phyloP scores from a whole-genome alignment of 257 asterid genomes.

The Avicennia marina region DNA sequence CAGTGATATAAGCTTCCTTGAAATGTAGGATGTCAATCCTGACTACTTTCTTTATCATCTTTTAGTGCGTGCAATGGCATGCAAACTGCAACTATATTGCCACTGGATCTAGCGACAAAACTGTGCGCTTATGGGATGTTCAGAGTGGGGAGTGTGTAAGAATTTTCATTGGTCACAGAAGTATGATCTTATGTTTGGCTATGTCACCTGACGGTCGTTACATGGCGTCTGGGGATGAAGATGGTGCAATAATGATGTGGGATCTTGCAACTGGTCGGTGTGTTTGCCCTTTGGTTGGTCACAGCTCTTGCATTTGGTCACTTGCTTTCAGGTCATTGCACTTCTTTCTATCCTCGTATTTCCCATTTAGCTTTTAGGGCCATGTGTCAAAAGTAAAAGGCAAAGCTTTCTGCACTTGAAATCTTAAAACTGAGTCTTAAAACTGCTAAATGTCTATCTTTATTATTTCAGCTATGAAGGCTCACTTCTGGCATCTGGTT shows the following conservation, averaged over 20 bases:
- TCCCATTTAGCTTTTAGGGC: not conserved
- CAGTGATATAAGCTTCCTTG: slow-evolving; percentile 1
- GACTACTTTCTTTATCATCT: slow-evolving; percentile 3
- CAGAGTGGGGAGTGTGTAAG: slow-evolving; percentile 96
- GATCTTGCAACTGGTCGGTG: slow-evolving; percentile 95
- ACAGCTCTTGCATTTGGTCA: slow-evolving; percentile 92
- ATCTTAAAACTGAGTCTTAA: not conserved
- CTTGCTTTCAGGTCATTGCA: slow-evolving; percentile 73
- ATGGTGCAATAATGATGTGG: slow-evolving; percentile 98
- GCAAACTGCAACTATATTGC: slow-evolving; percentile 92
- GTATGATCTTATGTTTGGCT: slow-evolving; percentile 83
- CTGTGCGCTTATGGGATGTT: slow-evolving; percentile 96
- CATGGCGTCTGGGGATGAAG: slow-evolving; percentile 99
- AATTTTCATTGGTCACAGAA: slow-evolving; percentile 89
- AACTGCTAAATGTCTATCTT: slow-evolving; percentile 7
- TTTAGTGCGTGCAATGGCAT: slow-evolving; percentile 96
- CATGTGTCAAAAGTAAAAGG: not conserved
- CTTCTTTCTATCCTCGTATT: not conserved
- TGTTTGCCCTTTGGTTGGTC: slow-evolving; percentile 87
- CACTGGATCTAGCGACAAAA: slow-evolving; percentile 97
- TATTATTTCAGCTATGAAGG: slow-evolving; percentile 79
- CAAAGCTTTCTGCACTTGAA: not conserved
- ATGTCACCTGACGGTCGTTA: slow-evolving; percentile 98
- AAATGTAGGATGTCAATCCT: not conserved
- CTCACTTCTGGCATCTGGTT: slow-evolving; percentile 97